Conservation (phyloP, 805 yeast genomes). For the Torulaspora gathmanii region DNA sequence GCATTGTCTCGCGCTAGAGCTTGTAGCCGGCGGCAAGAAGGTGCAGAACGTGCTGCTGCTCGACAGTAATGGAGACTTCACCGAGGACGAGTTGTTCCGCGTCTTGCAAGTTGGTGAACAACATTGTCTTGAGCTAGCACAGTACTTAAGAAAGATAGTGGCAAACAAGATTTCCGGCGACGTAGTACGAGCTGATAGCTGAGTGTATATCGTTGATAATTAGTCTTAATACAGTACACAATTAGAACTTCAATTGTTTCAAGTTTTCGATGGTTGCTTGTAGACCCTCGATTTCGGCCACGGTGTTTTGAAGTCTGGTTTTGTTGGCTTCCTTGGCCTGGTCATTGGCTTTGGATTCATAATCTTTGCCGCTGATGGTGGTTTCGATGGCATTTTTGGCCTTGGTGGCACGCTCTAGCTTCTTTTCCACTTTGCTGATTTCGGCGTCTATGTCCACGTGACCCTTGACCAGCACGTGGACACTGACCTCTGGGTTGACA, state of each 20-base stretch:
- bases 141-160: constrained; percentile 44
- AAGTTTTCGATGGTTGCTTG: constrained; percentile 80
- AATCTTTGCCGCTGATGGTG: constrained; percentile 66
- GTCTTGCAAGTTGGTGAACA: constrained; percentile 50
- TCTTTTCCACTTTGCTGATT: constrained; percentile 74
- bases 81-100: constrained; percentile 48
- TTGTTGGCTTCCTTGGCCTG: constrained; percentile 75
- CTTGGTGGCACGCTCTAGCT: constrained; percentile 61
- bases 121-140: constrained; percentile 44
- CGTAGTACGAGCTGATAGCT: constrained; percentile 12
- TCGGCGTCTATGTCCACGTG: constrained; percentile 90
- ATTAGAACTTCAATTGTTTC: constrained; percentile 63
- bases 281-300: constrained; percentile 87
- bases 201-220: neutral
- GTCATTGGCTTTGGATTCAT: constrained; percentile 76
- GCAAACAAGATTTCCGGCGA: constrained; percentile 39
- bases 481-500: constrained; percentile 75
- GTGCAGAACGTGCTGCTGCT: constrained; percentile 56
- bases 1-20: constrained; percentile 60
- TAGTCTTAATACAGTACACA: constrained; percentile 3
- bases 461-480: constrained; percentile 89
- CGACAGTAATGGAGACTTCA: constrained; percentile 71
- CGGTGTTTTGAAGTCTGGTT: constrained; percentile 60
- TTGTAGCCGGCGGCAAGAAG: constrained; percentile 42
- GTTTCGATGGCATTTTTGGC: constrained; percentile 62